Base-by-base conservation (phyloP, 495 filamentous ascomycete species). In the Hypomontagnella submonticulosa region DNA sequence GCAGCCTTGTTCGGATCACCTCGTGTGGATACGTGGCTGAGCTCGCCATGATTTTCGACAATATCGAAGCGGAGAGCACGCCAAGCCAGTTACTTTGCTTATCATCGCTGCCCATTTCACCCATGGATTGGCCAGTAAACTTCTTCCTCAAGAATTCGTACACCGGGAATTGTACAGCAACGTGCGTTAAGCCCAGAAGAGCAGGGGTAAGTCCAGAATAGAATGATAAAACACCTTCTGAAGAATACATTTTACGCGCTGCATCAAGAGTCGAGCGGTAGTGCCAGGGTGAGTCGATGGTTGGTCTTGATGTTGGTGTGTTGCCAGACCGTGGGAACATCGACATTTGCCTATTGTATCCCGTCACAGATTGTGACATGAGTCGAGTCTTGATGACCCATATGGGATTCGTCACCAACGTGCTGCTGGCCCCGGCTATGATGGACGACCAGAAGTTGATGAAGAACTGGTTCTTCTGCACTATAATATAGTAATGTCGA, bases 341-440 rank as follows among this genome's bases (percentile, higher is more conserved):
- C 8, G 78, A 79, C 61, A 76, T 67, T 40, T 75, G 72, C 64
- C 57, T 69, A 20, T 73, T 67, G 27, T 71, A 68, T 9, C 76
- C 72, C 47, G 69, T 63, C 10, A 67, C 69, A 4, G 87, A 83
- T 70, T 98, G 94, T 3, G 96, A 95, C 94, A 97, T 97, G 37
- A 99, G 84, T 61, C 95, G 85, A 32, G 95, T 99, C 74, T 99
- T 99, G 78, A 99, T 96, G 23, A 99, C 96, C 95, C 95, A 99
- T 58, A 99, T 99, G 0, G 95, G 95, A 76, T 99, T 99, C n/a
- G 95, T 99, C 55, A 85, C 90, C 62, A 98, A 85, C 3, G 96
- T 98, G 54, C 92, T 96, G 74, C 90, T 97, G 54, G 89, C 92
- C 13, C 95, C 95, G 32, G 92, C 95, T 36, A 91, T 87, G 61